These are phyloP conservation scores for Saccharomycopsis javanensis DNA, from an alignment of 805 yeast species.

Conservation along the genomic window DNA sequence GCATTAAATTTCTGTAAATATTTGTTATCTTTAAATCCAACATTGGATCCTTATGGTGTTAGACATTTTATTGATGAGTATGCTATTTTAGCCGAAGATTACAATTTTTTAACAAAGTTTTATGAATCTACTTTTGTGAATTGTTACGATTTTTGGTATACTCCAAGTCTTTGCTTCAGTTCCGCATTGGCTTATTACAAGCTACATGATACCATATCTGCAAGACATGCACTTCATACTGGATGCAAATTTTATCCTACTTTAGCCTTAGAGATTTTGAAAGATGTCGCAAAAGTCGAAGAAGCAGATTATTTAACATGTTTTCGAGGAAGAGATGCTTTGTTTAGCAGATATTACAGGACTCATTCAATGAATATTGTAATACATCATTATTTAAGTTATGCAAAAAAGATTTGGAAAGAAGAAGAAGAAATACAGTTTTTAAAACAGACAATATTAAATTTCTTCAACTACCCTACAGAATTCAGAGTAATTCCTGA, in stretches of 20 bases:
- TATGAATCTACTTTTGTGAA: slow-evolving; percentile 45
- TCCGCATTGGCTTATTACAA: slow-evolving; percentile 51
- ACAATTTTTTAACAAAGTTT: slow-evolving; percentile 49
- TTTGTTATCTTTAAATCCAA: slow-evolving; percentile 58
- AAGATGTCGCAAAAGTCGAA: slow-evolving; percentile 39
- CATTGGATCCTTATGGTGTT: slow-evolving; percentile 78
- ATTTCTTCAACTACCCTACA: slow-evolving; percentile 15
- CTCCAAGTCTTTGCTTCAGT: slow-evolving; percentile 65
- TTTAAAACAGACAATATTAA: slow-evolving; percentile 34
- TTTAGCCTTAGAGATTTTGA: slow-evolving; percentile 41
- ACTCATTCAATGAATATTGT: slow-evolving; percentile 30
- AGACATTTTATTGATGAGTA: slow-evolving; percentile 76
- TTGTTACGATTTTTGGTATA: slow-evolving; percentile 55
- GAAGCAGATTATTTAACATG: slow-evolving; percentile 49
- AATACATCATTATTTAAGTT: slow-evolving; percentile 47
- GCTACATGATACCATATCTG: slow-evolving; percentile 33
- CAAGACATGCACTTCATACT: slow-evolving; percentile 35
- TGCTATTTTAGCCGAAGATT: slow-evolving; percentile 57
- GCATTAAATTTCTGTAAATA: slow-evolving; percentile 70
- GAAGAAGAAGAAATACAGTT: slow-evolving; percentile 38
- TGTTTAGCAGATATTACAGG: slow-evolving; percentile 42
- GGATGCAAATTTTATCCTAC: slow-evolving; percentile 53
- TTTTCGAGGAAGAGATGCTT: slow-evolving; percentile 40
- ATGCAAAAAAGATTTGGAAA: slow-evolving; percentile 49
- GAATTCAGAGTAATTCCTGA: background rate